Conservation (phyloP, 306 rosid genomes). For the Fagus sylvatica region DNA sequence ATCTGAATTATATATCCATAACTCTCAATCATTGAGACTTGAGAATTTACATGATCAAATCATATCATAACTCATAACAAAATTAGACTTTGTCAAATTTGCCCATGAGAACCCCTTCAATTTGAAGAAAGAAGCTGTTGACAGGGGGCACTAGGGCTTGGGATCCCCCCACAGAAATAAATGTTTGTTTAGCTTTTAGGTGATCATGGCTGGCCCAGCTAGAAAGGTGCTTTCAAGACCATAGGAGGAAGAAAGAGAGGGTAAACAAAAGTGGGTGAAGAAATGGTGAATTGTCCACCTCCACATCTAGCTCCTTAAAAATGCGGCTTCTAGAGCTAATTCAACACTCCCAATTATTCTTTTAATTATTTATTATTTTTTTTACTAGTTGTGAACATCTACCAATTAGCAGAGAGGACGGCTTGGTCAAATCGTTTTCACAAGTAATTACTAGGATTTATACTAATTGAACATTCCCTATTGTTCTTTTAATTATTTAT, state of each 20-base stretch:
- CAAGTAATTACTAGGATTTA: not conserved
- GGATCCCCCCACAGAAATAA: conserved; percentile 1
- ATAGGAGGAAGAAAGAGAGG: not conserved
- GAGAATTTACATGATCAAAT: no score
- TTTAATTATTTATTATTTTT: not conserved
- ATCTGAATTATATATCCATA: no score
- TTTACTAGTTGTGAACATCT: not conserved
- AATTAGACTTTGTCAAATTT: no score
- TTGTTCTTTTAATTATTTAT: not conserved
- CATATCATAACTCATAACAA: no score
- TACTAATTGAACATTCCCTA: not conserved
- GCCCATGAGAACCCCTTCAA: not conserved
- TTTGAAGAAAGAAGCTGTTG: not conserved
- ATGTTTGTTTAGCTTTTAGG: not conserved
- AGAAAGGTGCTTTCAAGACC: conserved; percentile 2
- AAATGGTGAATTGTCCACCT: conserved; percentile 13
- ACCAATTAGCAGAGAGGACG: not conserved
- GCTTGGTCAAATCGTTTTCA: conserved; percentile 27
- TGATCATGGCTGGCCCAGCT: conserved; percentile 12
- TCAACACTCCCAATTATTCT: not conserved
- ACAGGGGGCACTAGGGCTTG: conserved; percentile 15
- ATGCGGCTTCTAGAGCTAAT: conserved; percentile 22
- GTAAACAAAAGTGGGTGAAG: not conserved
- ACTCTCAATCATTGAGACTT: no score
- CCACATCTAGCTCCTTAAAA: not conserved